phyloP scores from a whole-genome alignment of 371 early-diverging fungal genomes.

The Synchytrium microbalum region DNA sequence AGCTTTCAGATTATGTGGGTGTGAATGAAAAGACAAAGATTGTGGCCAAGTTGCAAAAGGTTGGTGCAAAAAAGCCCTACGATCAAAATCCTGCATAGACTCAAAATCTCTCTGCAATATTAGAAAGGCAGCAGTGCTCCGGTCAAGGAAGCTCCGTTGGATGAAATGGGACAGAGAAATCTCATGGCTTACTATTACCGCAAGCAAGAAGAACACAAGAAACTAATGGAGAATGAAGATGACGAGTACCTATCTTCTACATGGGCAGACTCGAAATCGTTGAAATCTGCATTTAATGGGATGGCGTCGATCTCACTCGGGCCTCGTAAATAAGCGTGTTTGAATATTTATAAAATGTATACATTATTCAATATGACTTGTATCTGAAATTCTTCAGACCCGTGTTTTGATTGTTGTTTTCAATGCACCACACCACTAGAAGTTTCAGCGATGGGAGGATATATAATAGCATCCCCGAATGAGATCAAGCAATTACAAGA shows the following conservation, averaged over 20 bases:
- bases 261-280: constrained; percentile 43
- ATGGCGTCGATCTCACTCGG: constrained; percentile 19
- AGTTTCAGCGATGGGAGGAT: no score
- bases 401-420: no score
- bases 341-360: no score
- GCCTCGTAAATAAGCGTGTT: constrained; percentile 10
- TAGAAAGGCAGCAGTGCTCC: constrained; percentile 43
- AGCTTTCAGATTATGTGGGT: constrained; percentile 39
- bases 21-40: constrained; percentile 49
- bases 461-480: no score
- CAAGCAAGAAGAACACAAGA: constrained; percentile 49
- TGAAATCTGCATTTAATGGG: constrained; percentile 38
- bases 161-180: constrained; percentile 37
- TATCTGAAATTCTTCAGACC: no score
- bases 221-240: constrained; percentile 44
- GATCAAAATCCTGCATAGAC: background rate
- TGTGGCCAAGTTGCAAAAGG: constrained; percentile 42
- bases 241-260: constrained; percentile 40
- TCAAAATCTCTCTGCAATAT: background rate
- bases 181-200: constrained; percentile 47
- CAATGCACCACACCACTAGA: no score
- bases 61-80: background rate
- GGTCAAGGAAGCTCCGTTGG: constrained; percentile 36
- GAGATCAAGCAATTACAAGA: no score
- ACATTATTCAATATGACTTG: no score